Evolutionary conservation across 345 rosid species (phyloP).

Genomic region (Salix purpurea): DNA sequence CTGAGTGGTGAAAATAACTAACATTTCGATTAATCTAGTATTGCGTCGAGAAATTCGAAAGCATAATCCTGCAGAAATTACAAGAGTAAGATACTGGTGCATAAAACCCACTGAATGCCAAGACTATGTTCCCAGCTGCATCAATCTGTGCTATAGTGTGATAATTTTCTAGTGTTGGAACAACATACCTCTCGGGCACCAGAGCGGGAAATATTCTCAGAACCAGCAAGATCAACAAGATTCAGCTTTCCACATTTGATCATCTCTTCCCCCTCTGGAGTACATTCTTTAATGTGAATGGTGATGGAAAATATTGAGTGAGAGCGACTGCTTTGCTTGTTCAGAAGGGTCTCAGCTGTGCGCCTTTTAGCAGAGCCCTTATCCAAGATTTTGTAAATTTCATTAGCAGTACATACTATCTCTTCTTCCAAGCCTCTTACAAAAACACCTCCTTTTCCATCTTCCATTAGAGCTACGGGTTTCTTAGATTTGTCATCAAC

Average conservation of each 20-base stretch:
- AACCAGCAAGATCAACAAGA: slow-evolving; percentile 99
- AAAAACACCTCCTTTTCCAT: slow-evolving; percentile 97
- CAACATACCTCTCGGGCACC: slow-evolving; percentile 88
- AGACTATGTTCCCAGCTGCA: neutral
- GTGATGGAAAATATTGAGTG: slow-evolving; percentile 96
- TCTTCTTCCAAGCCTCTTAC: slow-evolving; percentile 98
- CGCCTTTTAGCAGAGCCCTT: slow-evolving; percentile 97
- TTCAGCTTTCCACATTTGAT: slow-evolving; percentile 95
- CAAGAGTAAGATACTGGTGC: neutral
- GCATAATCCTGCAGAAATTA: slow-evolving; percentile 19
- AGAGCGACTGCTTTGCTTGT: slow-evolving; percentile 99
- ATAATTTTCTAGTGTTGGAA: neutral
- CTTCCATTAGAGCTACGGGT: slow-evolving; percentile 97
- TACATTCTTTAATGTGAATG: slow-evolving; percentile 89
- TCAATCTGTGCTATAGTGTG: neutral
- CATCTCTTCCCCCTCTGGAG: slow-evolving; percentile 99
- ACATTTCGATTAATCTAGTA: neutral
- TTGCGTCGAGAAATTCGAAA: slow-evolving; percentile 1
- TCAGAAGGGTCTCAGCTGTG: slow-evolving; percentile 97
- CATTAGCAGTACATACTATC: slow-evolving; percentile 87
- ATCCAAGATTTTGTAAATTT: slow-evolving; percentile 93
- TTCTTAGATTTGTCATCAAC: slow-evolving; percentile 87
- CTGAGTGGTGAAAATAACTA: neutral
- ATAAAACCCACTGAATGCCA: neutral
- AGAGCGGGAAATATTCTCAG: slow-evolving; percentile 96